Evolutionary conservation across 2,329 filamentous ascomycete species (phyloP).

Genomic region (Ceratocystis cubensis): DNA sequence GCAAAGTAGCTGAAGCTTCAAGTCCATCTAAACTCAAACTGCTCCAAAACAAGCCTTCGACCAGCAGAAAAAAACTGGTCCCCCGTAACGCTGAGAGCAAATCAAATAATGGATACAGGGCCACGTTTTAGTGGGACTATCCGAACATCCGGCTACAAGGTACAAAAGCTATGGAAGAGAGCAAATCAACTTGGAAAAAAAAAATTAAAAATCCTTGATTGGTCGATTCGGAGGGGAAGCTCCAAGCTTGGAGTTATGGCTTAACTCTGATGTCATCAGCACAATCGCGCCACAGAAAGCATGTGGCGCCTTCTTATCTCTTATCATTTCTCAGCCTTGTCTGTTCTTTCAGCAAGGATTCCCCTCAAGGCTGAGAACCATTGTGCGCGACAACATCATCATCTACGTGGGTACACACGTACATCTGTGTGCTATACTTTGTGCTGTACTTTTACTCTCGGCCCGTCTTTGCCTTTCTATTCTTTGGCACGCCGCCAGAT

Average conservation of each 20-base stretch:
- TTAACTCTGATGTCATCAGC: constrained; percentile 3
- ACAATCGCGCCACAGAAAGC: neutral
- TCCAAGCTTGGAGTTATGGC: neutral
- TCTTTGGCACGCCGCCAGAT: too few relatives aligned
- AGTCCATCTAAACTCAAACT: constrained; percentile 1
- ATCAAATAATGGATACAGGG: neutral
- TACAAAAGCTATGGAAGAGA: neutral
- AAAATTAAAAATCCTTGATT: neutral
- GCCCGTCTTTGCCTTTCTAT: too few relatives aligned
- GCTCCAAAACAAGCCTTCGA: neutral
- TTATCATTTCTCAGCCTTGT: neutral
- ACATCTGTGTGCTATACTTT: too few relatives aligned
- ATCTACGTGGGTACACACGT: too few relatives aligned
- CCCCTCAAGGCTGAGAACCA: too few relatives aligned
- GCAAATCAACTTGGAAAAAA: neutral
- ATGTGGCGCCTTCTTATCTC: neutral
- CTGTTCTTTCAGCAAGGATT: too few relatives aligned
- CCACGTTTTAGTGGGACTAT: neutral
- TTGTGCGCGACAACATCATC: neutral
- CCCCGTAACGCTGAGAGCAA: neutral
- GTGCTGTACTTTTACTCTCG: too few relatives aligned
- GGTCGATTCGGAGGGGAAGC: neutral
- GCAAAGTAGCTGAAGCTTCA: constrained; percentile 1
- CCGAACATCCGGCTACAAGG: neutral
- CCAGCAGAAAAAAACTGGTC: neutral